These are phyloP conservation scores for Paramecium tetraurelia DNA, from an alignment of 73 alveolate genomes.

Conservation along the genomic window DNA sequence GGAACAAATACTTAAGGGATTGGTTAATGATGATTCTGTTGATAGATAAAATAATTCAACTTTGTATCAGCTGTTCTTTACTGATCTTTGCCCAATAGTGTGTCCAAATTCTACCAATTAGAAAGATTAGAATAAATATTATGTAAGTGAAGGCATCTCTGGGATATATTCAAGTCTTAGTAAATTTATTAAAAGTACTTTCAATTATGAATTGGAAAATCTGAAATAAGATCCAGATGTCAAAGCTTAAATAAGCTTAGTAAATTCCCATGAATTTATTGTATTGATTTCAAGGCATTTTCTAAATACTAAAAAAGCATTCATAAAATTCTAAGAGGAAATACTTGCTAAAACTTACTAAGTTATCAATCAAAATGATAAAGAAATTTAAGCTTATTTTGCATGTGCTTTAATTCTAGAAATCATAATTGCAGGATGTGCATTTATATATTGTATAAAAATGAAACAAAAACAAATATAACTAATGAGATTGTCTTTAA, in stretches of 20 bases:
- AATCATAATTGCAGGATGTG: not conserved
- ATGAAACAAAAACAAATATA: not conserved
- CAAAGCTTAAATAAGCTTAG: not conserved
- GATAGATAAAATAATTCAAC: not conserved
- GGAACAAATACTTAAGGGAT: not conserved
- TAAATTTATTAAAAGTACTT: not conserved
- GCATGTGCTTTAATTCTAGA: not conserved
- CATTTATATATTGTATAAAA: not conserved
- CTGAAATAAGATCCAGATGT: not conserved
- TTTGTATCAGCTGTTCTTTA: not conserved
- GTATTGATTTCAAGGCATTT: not conserved
- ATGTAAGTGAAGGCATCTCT: not conserved
- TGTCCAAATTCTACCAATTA: not conserved
- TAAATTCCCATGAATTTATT: not conserved
- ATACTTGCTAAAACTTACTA: not conserved
- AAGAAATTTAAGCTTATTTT: not conserved
- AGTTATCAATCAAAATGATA: not conserved
- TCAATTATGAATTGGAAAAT: not conserved
- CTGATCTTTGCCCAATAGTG: not conserved
- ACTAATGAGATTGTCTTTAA: not conserved
- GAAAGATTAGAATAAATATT: not conserved
- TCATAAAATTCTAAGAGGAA: not conserved
- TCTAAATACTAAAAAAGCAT: not conserved
- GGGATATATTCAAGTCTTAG: not conserved
- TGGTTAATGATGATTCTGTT: not conserved